Conservation (phyloP, 2,329 filamentous ascomycete genomes). For the Ceratocystis harringtonii region DNA sequence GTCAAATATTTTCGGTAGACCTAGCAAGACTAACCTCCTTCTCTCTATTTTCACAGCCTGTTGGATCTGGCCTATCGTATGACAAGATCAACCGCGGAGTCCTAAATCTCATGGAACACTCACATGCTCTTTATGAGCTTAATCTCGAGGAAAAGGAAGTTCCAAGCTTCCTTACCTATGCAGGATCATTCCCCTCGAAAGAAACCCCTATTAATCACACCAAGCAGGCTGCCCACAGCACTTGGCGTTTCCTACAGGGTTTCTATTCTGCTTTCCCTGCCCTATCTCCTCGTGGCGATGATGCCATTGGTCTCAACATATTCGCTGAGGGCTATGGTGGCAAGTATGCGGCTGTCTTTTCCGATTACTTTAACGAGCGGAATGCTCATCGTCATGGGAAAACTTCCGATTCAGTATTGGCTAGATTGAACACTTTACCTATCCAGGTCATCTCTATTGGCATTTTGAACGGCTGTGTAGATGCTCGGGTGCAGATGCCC, state of each 20-base stretch:
- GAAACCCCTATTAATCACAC: conserved; percentile 39
- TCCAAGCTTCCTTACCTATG: conserved; percentile 19
- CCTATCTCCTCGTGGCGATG: conserved; percentile 26
- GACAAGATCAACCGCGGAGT: conserved; percentile 50
- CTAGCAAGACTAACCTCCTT: conserved; percentile 24
- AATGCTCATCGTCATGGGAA: conserved; percentile 32
- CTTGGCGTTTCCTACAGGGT: conserved; percentile 51
- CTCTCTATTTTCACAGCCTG: conserved; percentile 30
- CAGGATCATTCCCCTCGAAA: conserved; percentile 6
- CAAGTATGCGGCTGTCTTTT: conserved; percentile 52
- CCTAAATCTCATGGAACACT: conserved; percentile 31
- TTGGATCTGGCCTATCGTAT: conserved; percentile 54
- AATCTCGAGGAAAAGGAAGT: conserved; percentile 24
- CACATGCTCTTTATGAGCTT: conserved; percentile 26
- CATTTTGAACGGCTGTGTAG: conserved; percentile 57
- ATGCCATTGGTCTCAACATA: conserved; percentile 33
- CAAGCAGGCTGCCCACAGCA: conserved; percentile 38
- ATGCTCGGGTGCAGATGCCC: conserved; percentile 45
- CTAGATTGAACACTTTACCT: conserved; percentile 18
- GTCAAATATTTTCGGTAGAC: conserved; percentile 13
- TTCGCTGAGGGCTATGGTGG: conserved; percentile 59
- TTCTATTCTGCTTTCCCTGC: conserved; percentile 45
- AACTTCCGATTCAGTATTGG: too few relatives aligned
- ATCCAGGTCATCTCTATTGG: conserved; percentile 45
- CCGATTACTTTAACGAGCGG: conserved; percentile 43